These are phyloP conservation scores for Triticum monococcum DNA, from an alignment of 176 grass and related monocot genomes.

Conservation along the genomic window DNA sequence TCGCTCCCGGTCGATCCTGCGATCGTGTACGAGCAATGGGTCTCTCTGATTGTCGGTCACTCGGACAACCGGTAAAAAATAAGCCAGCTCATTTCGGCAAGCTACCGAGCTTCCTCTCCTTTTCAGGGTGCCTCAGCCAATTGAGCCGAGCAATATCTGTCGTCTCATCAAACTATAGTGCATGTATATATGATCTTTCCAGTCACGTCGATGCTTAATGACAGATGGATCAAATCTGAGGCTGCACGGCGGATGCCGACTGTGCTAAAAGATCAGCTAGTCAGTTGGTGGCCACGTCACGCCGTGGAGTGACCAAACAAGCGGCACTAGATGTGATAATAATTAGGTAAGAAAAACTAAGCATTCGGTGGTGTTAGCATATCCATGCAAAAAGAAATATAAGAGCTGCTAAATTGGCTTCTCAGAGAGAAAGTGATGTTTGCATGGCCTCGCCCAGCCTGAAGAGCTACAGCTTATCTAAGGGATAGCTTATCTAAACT, in stretches of 20 bases:
- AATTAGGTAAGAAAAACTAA: constrained; percentile 22
- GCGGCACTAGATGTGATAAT: constrained; percentile 11
- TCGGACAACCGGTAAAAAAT: neutral
- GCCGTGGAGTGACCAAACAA: constrained; percentile 2
- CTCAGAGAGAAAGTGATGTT: neutral
- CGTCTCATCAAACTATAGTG: no score
- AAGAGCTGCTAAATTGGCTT: neutral
- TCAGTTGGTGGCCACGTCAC: neutral
- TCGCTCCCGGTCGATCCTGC: neutral
- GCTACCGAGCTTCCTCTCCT: neutral
- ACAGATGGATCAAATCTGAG: neutral
- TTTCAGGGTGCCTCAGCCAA: neutral
- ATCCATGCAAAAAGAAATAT: neutral
- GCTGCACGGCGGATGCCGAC: neutral
- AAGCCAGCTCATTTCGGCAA: neutral
- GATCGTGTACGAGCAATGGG: neutral
- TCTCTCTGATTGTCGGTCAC: neutral
- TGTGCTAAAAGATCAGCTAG: neutral
- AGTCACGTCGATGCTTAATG: neutral
- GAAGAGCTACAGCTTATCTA: neutral
- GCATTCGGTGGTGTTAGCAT: neutral
- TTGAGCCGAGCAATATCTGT: neutral
- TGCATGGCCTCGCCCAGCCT: neutral
- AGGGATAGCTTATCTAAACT: neutral
- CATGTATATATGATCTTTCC: no score